phyloP scores from a whole-genome alignment of 2,329 filamentous ascomycete species.

The Diaporthe vaccinii region DNA sequence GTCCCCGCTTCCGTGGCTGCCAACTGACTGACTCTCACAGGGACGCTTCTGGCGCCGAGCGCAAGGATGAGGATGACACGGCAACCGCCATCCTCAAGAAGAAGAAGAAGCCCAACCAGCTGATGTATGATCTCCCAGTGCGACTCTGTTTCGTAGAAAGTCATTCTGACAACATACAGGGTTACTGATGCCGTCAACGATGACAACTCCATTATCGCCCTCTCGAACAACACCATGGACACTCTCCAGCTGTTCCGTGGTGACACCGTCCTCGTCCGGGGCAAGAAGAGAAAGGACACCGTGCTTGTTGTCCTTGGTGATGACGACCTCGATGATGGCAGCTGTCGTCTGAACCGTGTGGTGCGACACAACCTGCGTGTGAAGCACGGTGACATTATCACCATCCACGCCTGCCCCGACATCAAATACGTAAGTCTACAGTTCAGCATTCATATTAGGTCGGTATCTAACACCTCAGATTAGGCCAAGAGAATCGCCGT shows the following conservation, averaged over 20 bases:
- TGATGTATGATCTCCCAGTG: conserved; percentile 75
- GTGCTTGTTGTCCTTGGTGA: conserved; percentile 97
- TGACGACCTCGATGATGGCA: conserved; percentile 97
- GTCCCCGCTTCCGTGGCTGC: conserved; percentile 9
- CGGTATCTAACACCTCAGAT: conserved; percentile 42
- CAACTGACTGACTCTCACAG: conserved; percentile 58
- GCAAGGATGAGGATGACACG: conserved; percentile 90
- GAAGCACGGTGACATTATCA: conserved; percentile 98
- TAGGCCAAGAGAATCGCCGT: conserved; percentile 99
- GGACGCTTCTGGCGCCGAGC: conserved; percentile 89
- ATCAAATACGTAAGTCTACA: conserved; percentile 95
- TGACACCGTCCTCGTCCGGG: conserved; percentile 97
- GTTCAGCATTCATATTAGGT: background rate
- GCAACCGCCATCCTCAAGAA: conserved; percentile 98
- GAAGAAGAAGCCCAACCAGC: conserved; percentile 99
- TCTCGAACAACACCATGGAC: conserved; percentile 99
- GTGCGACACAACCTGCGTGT: conserved; percentile 98
- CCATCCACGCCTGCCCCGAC: conserved; percentile 96
- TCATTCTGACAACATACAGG: conserved; percentile 62
- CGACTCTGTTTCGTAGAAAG: background rate
- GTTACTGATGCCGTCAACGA: conserved; percentile 99
- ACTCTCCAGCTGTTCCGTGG: conserved; percentile 97
- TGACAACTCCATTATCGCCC: conserved; percentile 99
- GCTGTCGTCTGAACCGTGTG: conserved; percentile 96
- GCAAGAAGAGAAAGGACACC: conserved; percentile 99